Conservation (phyloP, 2,329 filamentous ascomycete genomes). For the Ceratocystiopsis sp. region DNA sequence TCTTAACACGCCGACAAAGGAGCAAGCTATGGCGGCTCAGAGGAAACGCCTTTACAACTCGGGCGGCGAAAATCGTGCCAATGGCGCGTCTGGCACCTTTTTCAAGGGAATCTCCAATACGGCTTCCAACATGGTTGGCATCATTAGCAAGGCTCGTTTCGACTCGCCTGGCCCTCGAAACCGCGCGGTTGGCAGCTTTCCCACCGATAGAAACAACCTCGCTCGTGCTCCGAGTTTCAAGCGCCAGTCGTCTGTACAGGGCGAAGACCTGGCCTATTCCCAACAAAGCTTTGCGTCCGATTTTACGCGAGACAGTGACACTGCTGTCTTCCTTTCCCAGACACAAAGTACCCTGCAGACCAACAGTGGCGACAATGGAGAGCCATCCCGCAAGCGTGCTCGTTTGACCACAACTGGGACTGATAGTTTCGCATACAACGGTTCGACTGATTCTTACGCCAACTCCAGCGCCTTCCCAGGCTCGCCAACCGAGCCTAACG, state of each 20-base stretch:
- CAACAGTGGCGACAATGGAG: slow-evolving; percentile 39
- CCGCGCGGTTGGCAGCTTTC: slow-evolving; percentile 15
- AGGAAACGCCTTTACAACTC: slow-evolving; percentile 82
- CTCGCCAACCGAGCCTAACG: slow-evolving; percentile 65
- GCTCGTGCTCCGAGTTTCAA: slow-evolving; percentile 53
- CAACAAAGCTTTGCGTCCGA: slow-evolving; percentile 73
- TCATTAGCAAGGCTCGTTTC: slow-evolving; percentile 89
- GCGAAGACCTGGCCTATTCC: slow-evolving; percentile 57
- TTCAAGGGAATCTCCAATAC: slow-evolving; percentile 95
- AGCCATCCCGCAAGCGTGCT: slow-evolving; percentile 71
- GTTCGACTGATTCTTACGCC: slow-evolving; percentile 22
- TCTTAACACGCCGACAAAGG: slow-evolving; percentile 91
- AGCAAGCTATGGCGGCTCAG: slow-evolving; percentile 94
- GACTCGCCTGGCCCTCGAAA: slow-evolving; percentile 65
- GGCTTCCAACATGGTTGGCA: slow-evolving; percentile 81
- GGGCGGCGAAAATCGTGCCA: slow-evolving; percentile 47
- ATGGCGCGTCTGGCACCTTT: slow-evolving; percentile 64
- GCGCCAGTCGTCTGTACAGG: slow-evolving; percentile 55
- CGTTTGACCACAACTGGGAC: slow-evolving; percentile 37
- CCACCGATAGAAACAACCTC: slow-evolving; percentile 30
- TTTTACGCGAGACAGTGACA: slow-evolving; percentile 53
- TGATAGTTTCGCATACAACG: slow-evolving; percentile 36
- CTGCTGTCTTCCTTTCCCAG: slow-evolving; percentile 46
- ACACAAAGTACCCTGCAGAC: slow-evolving; percentile 20
- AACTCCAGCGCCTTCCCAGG: slow-evolving; percentile 35